Conservation (phyloP, 2,329 filamentous ascomycete genomes). For the Neocatenulostroma microsporum region DNA sequence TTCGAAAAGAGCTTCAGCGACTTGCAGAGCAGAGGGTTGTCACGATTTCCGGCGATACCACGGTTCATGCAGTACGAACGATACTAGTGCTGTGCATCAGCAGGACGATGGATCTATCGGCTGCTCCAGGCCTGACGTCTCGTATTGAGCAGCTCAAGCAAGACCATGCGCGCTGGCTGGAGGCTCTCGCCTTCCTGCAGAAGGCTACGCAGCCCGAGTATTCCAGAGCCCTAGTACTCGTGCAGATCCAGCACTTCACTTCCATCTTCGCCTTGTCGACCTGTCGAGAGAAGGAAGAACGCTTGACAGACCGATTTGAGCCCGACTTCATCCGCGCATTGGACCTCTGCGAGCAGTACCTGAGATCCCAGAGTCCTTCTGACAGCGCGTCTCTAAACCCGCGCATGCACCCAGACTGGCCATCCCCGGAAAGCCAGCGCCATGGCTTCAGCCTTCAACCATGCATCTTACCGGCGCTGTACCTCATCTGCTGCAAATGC, state of each 20-base stretch:
- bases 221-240: not conserved
- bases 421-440: not conserved
- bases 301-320: not conserved
- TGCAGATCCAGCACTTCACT: constrained; percentile 7
- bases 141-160: too few relatives aligned
- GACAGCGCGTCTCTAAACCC: not conserved
- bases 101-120: too few relatives aligned
- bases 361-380: not conserved
- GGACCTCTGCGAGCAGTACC: constrained; percentile 1
- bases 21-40: too few relatives aligned
- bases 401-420: not conserved
- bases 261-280: not conserved
- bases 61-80: too few relatives aligned
- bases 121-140: too few relatives aligned
- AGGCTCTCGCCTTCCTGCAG: too few relatives aligned
- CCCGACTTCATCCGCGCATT: not conserved
- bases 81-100: too few relatives aligned
- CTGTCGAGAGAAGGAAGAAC: not conserved
- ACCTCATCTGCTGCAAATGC: not conserved
- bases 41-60: too few relatives aligned
- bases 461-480: not conserved
- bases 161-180: too few relatives aligned
- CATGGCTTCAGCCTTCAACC: not conserved
- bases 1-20: too few relatives aligned
- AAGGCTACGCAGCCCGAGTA: too few relatives aligned